phyloP scores from a whole-genome alignment of 202 grass and related monocot species.

The Carex sylvatica region DNA sequence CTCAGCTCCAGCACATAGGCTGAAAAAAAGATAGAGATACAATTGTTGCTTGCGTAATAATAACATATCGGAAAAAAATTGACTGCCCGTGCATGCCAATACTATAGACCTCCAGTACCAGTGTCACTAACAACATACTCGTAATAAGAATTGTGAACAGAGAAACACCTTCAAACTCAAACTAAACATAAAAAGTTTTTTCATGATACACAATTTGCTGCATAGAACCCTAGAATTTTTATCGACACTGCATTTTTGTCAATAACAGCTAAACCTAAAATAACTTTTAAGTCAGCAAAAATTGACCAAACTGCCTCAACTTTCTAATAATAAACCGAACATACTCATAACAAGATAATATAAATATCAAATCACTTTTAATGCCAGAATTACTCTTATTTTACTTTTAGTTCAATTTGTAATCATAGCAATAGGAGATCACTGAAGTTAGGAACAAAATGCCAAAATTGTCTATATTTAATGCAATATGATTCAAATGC shows the following conservation, averaged over 20 bases:
- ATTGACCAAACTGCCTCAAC: neutral
- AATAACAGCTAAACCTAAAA: neutral
- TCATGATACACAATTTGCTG: neutral
- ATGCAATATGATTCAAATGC: neutral
- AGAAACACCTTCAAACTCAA: constrained; percentile 2
- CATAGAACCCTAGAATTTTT: neutral
- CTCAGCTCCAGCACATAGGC: constrained; percentile 73
- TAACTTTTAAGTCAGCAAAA: neutral
- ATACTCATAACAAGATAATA: neutral
- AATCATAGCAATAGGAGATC: neutral
- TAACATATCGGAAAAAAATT: constrained; percentile 5
- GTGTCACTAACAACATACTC: neutral
- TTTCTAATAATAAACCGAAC: neutral
- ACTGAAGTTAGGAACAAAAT: neutral
- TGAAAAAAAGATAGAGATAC: constrained; percentile 12
- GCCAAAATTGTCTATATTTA: neutral
- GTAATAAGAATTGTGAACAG: neutral
- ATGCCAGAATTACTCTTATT: neutral
- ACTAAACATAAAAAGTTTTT: neutral
- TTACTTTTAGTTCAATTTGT: constrained; percentile 9
- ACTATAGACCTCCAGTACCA: neutral
- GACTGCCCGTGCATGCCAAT: neutral
- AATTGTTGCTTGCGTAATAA: constrained; percentile 1
- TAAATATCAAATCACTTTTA: neutral
- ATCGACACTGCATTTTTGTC: neutral